Percentiles rank a stretch among this genome's conserved stretches.
phyloP scores from a whole-genome alignment of 2,329 filamentous ascomycete genomes.

The Fusarium nodosum region DNA sequence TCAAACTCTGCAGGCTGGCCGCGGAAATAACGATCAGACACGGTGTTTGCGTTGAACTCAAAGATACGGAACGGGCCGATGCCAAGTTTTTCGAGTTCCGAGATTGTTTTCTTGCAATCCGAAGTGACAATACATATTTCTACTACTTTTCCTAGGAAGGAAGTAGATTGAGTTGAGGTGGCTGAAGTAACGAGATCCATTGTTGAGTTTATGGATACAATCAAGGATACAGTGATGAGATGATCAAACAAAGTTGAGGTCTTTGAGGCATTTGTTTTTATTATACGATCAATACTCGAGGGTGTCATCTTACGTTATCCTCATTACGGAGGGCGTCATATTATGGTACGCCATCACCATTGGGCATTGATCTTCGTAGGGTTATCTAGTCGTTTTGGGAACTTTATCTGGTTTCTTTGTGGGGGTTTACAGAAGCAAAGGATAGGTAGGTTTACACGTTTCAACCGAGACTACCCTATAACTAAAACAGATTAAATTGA shows the following conservation, averaged over 20 bases:
- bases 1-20: neutral
- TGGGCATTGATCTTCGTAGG: neutral
- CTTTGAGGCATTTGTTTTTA: neutral
- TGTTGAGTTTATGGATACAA: neutral
- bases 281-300: neutral
- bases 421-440: neutral
- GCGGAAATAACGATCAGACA: neutral
- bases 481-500: neutral
- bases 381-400: neutral
- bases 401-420: neutral
- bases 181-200: neutral
- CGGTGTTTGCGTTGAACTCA: neutral
- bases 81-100: neutral
- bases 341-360: neutral
- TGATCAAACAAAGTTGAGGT: fast-evolving
- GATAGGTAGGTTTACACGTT: neutral
- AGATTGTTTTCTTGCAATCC: neutral
- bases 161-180: neutral
- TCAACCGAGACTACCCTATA: neutral
- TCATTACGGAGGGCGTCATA: neutral
- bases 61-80: neutral
- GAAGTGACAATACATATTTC: constrained; percentile 9
- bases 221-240: neutral
- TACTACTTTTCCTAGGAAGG: constrained; percentile 2
- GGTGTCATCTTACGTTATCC: neutral